Conservation (phyloP, 306 rosid species). For the Clitoria ternatea region DNA sequence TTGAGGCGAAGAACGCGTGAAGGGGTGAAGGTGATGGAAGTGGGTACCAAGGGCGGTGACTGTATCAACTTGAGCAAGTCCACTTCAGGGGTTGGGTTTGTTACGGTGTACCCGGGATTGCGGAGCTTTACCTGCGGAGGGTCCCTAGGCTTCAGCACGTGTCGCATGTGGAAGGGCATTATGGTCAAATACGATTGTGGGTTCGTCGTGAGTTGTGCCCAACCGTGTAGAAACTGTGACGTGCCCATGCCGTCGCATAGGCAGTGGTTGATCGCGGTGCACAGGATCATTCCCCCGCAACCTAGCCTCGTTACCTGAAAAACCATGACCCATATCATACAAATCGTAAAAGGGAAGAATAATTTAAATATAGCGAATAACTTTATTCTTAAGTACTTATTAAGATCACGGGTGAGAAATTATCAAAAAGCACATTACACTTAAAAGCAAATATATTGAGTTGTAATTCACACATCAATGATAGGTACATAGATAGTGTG, state of each 20-base stretch:
- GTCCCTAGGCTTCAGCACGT: constrained; percentile 43
- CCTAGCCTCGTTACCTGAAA: constrained; percentile 61
- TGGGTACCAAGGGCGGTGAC: constrained; percentile 49
- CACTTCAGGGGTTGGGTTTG: constrained; percentile 20
- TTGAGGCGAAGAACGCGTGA: constrained; percentile 48
- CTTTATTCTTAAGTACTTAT: no score
- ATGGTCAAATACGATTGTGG: constrained; percentile 28
- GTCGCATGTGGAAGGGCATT: constrained; percentile 50
- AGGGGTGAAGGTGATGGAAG: constrained; percentile 45
- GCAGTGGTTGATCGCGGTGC: constrained; percentile 81
- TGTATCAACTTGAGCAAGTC: constrained; percentile 45
- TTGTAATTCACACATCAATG: no score
- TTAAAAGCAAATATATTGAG: no score
- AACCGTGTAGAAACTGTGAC: constrained; percentile 63
- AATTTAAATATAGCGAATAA: no score
- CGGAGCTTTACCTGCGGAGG: constrained; percentile 30
- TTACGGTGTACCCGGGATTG: constrained; percentile 43
- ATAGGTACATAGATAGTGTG: no score
- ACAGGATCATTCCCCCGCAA: constrained; percentile 71
- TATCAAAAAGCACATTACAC: no score
- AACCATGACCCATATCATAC: no score
- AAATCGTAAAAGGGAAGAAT: no score
- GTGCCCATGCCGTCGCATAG: constrained; percentile 77
- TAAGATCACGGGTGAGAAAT: no score
- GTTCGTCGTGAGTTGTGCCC: constrained; percentile 54